phyloP scores from a whole-genome alignment of 2,329 filamentous ascomycete species.

The Aspergillus oerlinghausenensis region DNA sequence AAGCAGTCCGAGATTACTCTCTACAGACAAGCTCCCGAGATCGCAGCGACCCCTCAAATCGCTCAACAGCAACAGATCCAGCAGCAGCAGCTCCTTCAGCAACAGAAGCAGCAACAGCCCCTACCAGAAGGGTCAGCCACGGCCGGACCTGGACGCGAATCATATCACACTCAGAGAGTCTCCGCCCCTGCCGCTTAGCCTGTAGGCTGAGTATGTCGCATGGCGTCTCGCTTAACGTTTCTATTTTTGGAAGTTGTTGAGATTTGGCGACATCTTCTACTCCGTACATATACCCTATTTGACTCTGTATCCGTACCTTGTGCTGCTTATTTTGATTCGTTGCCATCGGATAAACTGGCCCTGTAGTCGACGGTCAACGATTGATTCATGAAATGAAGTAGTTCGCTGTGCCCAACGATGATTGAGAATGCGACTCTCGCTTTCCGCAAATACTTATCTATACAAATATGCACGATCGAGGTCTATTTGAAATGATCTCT shows the following conservation, averaged over 20 bases:
- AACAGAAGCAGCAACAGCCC: conserved; percentile 31
- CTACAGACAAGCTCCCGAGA: conserved; percentile 66
- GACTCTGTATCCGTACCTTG: neutral
- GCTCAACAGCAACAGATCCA: conserved; percentile 39
- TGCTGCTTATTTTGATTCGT: neutral
- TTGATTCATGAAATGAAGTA: neutral
- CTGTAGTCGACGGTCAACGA: neutral
- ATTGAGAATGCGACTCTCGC: neutral
- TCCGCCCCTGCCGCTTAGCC: conserved; percentile 24
- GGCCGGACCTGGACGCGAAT: conserved; percentile 28
- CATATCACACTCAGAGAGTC: conserved; percentile 14
- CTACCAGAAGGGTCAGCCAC: conserved; percentile 35
- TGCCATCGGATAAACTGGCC: neutral
- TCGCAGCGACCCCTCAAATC: conserved; percentile 37
- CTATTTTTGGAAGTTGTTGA: conserved; percentile 3
- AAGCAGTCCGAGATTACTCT: conserved; percentile 99
- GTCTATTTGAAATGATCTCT: neutral
- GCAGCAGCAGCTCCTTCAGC: conserved; percentile 32
- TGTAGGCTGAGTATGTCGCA: neutral
- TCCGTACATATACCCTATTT: neutral
- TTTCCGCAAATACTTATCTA: neutral
- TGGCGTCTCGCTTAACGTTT: neutral
- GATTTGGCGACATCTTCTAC: conserved; percentile 8
- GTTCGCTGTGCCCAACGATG: neutral
- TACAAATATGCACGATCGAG: neutral